Conservation (phyloP, 2,329 filamentous ascomycete species). For the Fusarium solani-melongenae region DNA sequence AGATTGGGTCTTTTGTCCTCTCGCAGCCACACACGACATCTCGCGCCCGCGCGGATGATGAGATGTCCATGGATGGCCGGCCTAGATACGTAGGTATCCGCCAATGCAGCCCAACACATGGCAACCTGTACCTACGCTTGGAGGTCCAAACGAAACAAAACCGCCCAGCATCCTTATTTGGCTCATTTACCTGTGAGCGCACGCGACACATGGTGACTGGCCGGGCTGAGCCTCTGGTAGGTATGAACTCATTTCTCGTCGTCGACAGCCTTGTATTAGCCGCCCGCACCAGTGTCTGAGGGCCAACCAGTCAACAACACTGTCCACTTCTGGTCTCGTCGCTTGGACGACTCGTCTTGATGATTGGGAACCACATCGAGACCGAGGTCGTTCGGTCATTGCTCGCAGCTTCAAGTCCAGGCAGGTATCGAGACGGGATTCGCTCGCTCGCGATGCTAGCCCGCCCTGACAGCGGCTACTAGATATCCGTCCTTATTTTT, state of each 20-base stretch:
- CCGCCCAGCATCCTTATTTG: background rate
- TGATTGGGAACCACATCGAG: background rate
- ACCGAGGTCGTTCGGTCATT: background rate
- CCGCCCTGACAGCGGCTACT: background rate
- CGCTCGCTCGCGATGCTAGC: background rate
- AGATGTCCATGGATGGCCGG: slow-evolving; percentile 12
- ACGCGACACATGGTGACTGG: slow-evolving; percentile 17
- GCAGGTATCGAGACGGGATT: background rate
- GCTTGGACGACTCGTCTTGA: slow-evolving; percentile 15
- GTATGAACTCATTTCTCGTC: slow-evolving; percentile 36
- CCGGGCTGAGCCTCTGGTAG: slow-evolving; percentile 1
- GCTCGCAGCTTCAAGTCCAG: background rate
- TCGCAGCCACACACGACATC: slow-evolving; percentile 21
- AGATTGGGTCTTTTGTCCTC: slow-evolving; percentile 19
- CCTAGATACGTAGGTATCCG: background rate
- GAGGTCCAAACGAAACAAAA: background rate
- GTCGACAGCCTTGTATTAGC: slow-evolving; percentile 25
- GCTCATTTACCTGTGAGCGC: slow-evolving; percentile 5
- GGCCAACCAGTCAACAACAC: background rate
- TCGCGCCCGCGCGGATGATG: slow-evolving; percentile 3
- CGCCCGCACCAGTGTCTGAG: slow-evolving; percentile 26
- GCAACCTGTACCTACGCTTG: slow-evolving; percentile 13
- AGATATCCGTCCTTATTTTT: background rate
- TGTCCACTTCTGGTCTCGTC: slow-evolving; percentile 10
- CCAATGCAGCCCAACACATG: slow-evolving; percentile 14